Evolutionary conservation across 768 basidiomycete species (phyloP), one percentile per base, ranked within the genome.

Genomic region (Phaffia australis): DNA sequence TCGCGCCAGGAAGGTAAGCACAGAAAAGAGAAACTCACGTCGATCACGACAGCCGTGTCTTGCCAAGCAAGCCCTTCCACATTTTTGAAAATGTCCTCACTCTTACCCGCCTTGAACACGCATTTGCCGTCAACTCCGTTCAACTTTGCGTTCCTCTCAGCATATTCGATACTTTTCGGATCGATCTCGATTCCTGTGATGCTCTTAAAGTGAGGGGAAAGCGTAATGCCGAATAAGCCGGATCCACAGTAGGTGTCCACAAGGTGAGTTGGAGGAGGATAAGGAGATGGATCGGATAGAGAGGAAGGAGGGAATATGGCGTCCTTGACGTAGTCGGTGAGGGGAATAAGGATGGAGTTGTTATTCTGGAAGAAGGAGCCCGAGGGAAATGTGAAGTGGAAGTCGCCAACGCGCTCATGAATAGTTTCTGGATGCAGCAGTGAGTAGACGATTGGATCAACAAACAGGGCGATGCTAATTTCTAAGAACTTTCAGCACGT

Each of bases 291-390:
- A 72, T 72, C 61, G 51, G 58, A 64, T 60, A 49, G 35, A 49
- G 32, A 48, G 55, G 59, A 60, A 18, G 66, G 56, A 25, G 63
- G 56, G 72, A 85, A 84, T 72, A 92, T 84, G 62, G 87, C 84
- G 32, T 86, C 82, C 54, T 81, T 81, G 63, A 94, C 90, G 77
- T 93, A 89, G 68, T 82, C 74, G n/a, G 88, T 87, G 60, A 99
- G 81, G 0, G 89, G 85, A 7, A 84, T 80, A 32, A 98, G 83
- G 49, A 94, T 87, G 8, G 88, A 84, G 74, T 94, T 93, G 82
- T 99, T 99, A 80, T 97, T 97, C 74, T 99, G 94, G 82, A 98
- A 98, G 81, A 98, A 99, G 4, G 89, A 87, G 56, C 87, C 85
- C n/a, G 77, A 76, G 3, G 74, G 69, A 69, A 77, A 77, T 49